Percentiles rank a stretch among this genome's conserved stretches.
These are phyloP conservation scores for Calonectria ilicicola DNA, from an alignment of 2,329 filamentous ascomycete genomes.

Conservation along the genomic window DNA sequence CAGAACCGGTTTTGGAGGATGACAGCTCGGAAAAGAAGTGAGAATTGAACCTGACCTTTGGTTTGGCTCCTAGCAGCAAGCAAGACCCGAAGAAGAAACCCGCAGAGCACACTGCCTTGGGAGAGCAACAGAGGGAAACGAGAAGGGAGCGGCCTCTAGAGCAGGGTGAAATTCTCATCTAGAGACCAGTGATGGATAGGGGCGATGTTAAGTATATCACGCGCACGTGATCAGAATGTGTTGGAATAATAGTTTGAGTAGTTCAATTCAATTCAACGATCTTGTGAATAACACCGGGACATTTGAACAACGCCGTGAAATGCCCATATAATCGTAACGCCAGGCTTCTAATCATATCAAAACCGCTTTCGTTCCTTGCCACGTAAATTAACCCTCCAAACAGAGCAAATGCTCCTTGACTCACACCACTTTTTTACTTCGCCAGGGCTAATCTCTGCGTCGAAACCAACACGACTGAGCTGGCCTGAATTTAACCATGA, in stretches of 20 bases:
- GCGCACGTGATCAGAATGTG: background rate
- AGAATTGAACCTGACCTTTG: background rate
- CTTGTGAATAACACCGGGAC: slow-evolving; percentile 9
- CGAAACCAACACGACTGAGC: slow-evolving; percentile 71
- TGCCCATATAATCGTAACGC: slow-evolving; percentile 25
- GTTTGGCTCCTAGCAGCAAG: background rate
- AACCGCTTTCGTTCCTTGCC: slow-evolving; percentile 67
- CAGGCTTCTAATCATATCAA: slow-evolving; percentile 36
- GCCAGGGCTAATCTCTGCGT: slow-evolving; percentile 70
- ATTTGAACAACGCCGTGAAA: slow-evolving; percentile 14
- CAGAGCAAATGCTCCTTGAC: slow-evolving; percentile 85
- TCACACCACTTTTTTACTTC: slow-evolving; percentile 94
- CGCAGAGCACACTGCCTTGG: background rate
- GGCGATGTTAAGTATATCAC: too few species aligned
- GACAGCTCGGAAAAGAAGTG: background rate
- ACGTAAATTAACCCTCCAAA: slow-evolving; percentile 71
- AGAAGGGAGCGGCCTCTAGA: background rate
- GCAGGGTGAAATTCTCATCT: background rate
- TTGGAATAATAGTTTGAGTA: background rate
- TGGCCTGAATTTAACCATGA: slow-evolving; percentile 83
- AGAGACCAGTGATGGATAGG: background rate
- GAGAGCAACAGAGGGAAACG: background rate
- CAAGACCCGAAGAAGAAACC: background rate
- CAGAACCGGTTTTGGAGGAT: background rate
- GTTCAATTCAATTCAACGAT: background rate